Evolutionary conservation across 2,329 filamentous ascomycete species (phyloP), one percentile per base, ranked within the genome.

Genomic region (Microcera coccophila): DNA sequence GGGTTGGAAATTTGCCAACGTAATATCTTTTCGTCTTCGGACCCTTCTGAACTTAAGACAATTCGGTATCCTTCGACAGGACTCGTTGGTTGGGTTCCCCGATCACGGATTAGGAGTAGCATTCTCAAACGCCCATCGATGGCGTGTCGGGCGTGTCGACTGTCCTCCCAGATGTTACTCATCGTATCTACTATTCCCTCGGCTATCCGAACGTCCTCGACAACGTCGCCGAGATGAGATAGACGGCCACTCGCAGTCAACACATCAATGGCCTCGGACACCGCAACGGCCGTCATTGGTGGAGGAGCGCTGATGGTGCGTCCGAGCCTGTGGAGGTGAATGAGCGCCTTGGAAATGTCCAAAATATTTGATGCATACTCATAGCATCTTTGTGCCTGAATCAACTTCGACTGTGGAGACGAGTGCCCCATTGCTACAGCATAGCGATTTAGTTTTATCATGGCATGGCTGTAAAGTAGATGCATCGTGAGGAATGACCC

Each of bases 371-470:
- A 68, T 0, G 80, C 77, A 48, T 82, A 74, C 14, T 74, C 68
- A 31, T 71, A 66, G 19, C 77, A 73, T 12, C 67, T 62, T 29
- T 68, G 65, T 4, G 78, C 66, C 47, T 78, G 72, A 18, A 72
- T 68, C 3, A 61, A 53, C 11, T 74, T 60, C 21, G 66, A 57
- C 3, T 71, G 65, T 0, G 63, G 50, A 3, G 67, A 64, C 3
- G 78, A 61, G 24, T 62, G 64, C 10, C 45, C 49, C 5, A 52
- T 55, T 11, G 68, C 64, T 9, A 71, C 69, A 11, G 73, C 72
- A 54, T 84, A 77, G 29, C 85, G 76, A 53, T 84, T 82, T 21
- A 87, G 68, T 50, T 81, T 81, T 63, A 86, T 76, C 54, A 80
- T 64, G 1, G 80, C 73, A 36, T 79, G 74, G 58, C 84, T 76